phyloP scores from a whole-genome alignment of 2,329 filamentous ascomycete species.

The Aspergillus pseudoglaucus region DNA sequence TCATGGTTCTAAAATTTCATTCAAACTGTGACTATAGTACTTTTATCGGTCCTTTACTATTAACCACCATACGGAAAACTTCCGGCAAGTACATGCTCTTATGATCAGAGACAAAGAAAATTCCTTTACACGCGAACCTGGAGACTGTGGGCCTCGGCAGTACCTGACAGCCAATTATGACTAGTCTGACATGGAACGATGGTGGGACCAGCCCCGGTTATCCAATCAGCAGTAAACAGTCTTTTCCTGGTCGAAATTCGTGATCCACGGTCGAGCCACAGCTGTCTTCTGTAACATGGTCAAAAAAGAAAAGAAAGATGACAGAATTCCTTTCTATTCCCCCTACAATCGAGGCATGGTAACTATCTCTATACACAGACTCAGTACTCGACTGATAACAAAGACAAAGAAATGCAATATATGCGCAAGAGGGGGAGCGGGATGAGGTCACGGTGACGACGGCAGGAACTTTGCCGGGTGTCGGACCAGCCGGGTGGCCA shows the following conservation, averaged over 20 bases:
- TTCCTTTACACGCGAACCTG: slow-evolving; percentile 17
- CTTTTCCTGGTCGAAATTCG: too few relatives aligned
- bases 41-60: too few relatives aligned
- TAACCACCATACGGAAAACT: background rate
- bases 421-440: background rate
- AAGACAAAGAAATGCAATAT: background rate
- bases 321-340: too few relatives aligned
- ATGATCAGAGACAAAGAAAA: slow-evolving; percentile 1
- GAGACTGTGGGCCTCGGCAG: slow-evolving; percentile 16
- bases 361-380: too few relatives aligned
- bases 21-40: background rate
- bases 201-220: background rate
- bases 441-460: slow-evolving; percentile 37
- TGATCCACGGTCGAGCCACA: too few relatives aligned
- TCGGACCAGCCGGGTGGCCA: slow-evolving; percentile 19
- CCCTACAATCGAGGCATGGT: too few relatives aligned
- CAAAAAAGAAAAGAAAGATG: background rate
- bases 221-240: background rate
- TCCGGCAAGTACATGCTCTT: background rate
- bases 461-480: slow-evolving; percentile 24
- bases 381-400: too few relatives aligned
- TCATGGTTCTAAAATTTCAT: slow-evolving; percentile 3
- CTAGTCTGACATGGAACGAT: background rate
- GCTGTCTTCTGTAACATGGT: background rate
- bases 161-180: slow-evolving; percentile 14